A percentile compares a stretch with the other conserved stretches of the same genome.
Evolutionary conservation across 1,284 basidiomycete genomes (phyloP).

Genomic region (Tranzscheliella williamsii): DNA sequence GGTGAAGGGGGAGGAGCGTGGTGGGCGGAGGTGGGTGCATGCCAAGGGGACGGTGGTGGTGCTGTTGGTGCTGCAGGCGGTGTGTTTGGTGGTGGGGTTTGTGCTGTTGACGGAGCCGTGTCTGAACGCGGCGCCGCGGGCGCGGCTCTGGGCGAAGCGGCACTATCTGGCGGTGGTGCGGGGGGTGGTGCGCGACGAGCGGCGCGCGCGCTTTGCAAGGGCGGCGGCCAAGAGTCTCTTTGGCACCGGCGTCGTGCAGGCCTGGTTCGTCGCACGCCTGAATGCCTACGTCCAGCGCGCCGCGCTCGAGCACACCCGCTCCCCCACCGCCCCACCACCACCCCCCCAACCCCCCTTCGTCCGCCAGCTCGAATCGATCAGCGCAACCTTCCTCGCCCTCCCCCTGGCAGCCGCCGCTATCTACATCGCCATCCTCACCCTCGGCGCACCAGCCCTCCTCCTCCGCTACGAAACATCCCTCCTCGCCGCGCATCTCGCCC

Average conservation of each 20-base stretch:
- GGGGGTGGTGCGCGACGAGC: background rate
- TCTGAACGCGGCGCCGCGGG: slow-evolving; percentile 6
- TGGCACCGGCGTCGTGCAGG: slow-evolving; percentile 14
- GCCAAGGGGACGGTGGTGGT: background rate
- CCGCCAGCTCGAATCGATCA: slow-evolving; percentile 12
- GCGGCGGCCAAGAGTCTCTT: slow-evolving; percentile 9
- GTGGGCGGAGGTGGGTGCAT: slow-evolving; percentile 7
- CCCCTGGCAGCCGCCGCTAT: background rate
- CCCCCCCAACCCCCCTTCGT: slow-evolving; percentile 3
- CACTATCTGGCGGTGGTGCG: slow-evolving; percentile 5
- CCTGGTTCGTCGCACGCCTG: slow-evolving; percentile 17
- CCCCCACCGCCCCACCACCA: background rate
- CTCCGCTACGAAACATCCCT: background rate
- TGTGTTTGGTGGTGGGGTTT: slow-evolving; percentile 6
- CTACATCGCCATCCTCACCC: background rate
- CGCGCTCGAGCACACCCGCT: background rate
- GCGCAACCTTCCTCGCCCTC: background rate
- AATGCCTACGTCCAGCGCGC: slow-evolving; percentile 7
- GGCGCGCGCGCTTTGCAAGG: slow-evolving; percentile 2
- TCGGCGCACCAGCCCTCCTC: background rate
- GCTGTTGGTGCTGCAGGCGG: slow-evolving; percentile 6
- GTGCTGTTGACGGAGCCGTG: slow-evolving; percentile 27
- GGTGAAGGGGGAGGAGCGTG: no score
- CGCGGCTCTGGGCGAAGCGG: slow-evolving; percentile 1
- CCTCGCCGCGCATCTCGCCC: slow-evolving; percentile 3